Evolutionary conservation across 805 yeast genomes (phyloP).

Genomic region (Kazachstania martiniae): DNA sequence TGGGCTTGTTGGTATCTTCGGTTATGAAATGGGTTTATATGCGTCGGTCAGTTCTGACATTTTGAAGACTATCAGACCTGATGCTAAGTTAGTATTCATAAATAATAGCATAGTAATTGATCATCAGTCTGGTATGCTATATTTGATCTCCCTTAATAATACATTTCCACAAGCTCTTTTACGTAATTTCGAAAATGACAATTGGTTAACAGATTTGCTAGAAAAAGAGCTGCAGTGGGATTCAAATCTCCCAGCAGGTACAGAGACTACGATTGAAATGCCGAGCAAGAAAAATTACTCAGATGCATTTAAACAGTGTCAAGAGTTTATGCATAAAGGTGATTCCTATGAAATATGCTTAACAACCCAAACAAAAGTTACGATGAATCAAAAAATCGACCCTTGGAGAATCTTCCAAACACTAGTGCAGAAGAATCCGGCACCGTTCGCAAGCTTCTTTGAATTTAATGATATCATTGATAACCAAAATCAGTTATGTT

Average conservation of each 20-base stretch:
- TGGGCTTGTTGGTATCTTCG: constrained; percentile 78
- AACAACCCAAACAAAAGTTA: constrained; percentile 60
- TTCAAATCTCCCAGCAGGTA: constrained; percentile 10
- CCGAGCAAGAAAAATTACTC: constrained; percentile 50
- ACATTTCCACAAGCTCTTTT: constrained; percentile 24
- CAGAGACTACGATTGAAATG: constrained; percentile 17
- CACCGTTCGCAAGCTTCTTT: constrained; percentile 83
- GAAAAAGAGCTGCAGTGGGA: constrained; percentile 9
- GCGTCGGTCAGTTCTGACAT: constrained; percentile 4
- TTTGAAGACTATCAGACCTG: constrained; percentile 44
- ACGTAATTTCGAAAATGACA: constrained; percentile 4
- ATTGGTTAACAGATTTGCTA: background rate
- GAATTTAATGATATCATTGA: constrained; percentile 37
- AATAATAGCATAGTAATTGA: constrained; percentile 54
- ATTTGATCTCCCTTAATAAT: constrained; percentile 39
- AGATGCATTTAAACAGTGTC: constrained; percentile 50
- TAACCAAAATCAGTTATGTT: constrained; percentile 40
- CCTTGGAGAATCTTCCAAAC: constrained; percentile 79
- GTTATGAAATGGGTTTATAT: constrained; percentile 77
- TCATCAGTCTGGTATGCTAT: constrained; percentile 34
- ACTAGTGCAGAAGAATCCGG: constrained; percentile 66
- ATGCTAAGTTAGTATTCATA: constrained; percentile 61
- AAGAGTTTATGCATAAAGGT: constrained; percentile 58
- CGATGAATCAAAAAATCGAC: constrained; percentile 36
- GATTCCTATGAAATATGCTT: constrained; percentile 91